Conservation (phyloP, 225 moss, liverwort and hornwort genomes). For the Neckera pumila region DNA sequence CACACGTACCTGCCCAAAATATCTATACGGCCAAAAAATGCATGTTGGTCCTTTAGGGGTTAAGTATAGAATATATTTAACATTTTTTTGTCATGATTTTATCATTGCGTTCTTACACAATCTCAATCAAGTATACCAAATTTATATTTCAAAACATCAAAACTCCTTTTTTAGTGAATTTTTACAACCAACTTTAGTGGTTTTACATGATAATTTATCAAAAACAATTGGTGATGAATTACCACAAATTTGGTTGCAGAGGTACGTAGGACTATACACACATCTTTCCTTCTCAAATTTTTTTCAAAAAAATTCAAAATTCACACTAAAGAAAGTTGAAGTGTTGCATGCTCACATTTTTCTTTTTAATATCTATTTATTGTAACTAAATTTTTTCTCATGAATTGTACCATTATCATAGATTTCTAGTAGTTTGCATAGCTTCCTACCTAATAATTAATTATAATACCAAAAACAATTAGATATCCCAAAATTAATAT, state of each 20-base stretch:
- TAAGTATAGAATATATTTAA: no score
- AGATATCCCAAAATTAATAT: fast-evolving
- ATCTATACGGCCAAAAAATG: no score
- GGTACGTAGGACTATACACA: fast-evolving
- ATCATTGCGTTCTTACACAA: background rate
- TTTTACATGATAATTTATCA: background rate
- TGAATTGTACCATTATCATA: background rate
- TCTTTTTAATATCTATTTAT: background rate
- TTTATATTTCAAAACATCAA: background rate
- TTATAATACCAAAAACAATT: background rate
- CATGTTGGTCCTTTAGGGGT: no score
- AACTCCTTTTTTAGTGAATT: background rate
- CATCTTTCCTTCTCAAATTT: fast-evolving
- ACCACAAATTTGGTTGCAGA: background rate
- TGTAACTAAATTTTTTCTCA: background rate
- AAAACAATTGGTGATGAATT: background rate
- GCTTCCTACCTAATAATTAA: background rate
- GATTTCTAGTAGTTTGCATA: fast-evolving
- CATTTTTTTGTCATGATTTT: no score
- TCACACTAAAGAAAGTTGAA: background rate
- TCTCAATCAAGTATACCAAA: background rate
- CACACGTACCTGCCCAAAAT: no score
- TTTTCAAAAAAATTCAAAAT: background rate
- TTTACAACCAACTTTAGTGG: background rate
- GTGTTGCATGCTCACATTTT: background rate